Evolutionary conservation across 441 rosid species (phyloP).

Genomic region (Gossypium aridum): DNA sequence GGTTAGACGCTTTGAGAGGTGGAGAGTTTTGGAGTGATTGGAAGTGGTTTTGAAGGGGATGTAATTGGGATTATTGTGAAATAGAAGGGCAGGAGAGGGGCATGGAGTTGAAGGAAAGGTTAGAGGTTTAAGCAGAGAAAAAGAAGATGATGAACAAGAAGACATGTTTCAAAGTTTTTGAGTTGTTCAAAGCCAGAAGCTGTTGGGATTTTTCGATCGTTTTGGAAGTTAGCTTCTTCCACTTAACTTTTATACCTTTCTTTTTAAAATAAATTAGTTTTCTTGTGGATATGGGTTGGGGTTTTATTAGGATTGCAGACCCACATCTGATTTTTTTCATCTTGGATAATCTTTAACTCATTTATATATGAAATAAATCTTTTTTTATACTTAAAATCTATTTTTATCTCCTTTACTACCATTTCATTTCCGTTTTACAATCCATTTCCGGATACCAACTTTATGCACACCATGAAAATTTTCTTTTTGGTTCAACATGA

Average conservation of each 20-base stretch:
- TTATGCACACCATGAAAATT: no score
- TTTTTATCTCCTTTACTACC: no score
- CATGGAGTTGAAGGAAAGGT: slow-evolving; percentile 7
- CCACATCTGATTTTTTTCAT: not conserved
- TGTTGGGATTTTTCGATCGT: slow-evolving; percentile 2
- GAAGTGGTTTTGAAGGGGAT: slow-evolving; percentile 18
- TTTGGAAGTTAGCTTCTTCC: not conserved
- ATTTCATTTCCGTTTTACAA: no score
- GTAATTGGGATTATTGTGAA: slow-evolving; percentile 19
- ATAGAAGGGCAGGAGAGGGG: slow-evolving; percentile 16
- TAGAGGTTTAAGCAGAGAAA: slow-evolving; percentile 32
- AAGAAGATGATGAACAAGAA: slow-evolving; percentile 21
- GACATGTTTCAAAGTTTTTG: slow-evolving; percentile 24
- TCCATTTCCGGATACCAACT: no score
- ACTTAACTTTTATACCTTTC: not conserved
- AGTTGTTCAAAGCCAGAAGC: not conserved
- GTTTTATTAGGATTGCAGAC: not conserved
- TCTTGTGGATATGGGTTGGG: not conserved
- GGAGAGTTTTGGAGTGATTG: slow-evolving; percentile 16
- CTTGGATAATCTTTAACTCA: not conserved
- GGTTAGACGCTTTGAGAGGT: slow-evolving; percentile 26
- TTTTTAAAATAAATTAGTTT: not conserved
- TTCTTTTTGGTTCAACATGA: no score
- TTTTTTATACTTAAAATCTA: not conserved
- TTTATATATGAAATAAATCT: not conserved